Evolutionary conservation across 441 rosid genomes (phyloP).

Genomic region (Adansonia madagascariensis): DNA sequence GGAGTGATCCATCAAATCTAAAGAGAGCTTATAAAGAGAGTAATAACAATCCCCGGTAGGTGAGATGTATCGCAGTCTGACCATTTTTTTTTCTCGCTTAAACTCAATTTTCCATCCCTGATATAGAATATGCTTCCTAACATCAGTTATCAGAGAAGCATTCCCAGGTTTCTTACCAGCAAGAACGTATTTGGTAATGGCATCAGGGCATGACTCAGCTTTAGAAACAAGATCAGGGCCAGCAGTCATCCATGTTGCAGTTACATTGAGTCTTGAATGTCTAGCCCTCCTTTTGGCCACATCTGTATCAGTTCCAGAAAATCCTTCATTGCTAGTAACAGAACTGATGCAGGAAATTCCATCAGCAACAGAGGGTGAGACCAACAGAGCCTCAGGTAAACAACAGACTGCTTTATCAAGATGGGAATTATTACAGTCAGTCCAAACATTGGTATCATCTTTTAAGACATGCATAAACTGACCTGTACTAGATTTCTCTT

Average conservation of each 20-base stretch:
- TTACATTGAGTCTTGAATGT: slow-evolving; percentile 20
- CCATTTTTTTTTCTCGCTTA: slow-evolving; percentile 20
- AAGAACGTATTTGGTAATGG: slow-evolving; percentile 45
- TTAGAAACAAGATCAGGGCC: slow-evolving; percentile 45
- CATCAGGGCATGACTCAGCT: slow-evolving; percentile 56
- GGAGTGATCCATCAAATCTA: slow-evolving; percentile 32
- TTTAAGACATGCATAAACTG: slow-evolving; percentile 11
- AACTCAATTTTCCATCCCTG: slow-evolving; percentile 62
- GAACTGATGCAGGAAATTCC: slow-evolving; percentile 28
- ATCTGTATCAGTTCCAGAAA: slow-evolving; percentile 30
- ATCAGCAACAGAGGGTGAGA: slow-evolving; percentile 33
- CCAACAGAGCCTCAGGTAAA: slow-evolving; percentile 32
- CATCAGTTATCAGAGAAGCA: slow-evolving; percentile 27
- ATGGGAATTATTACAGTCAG: slow-evolving; percentile 18
- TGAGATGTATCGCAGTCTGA: slow-evolving; percentile 59
- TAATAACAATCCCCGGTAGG: slow-evolving; percentile 56
- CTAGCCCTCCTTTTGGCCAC: background rate
- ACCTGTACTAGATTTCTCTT: slow-evolving; percentile 26
- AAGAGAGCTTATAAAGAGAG: slow-evolving; percentile 62
- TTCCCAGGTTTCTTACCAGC: background rate
- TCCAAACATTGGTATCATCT: slow-evolving; percentile 20
- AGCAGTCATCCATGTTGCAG: slow-evolving; percentile 49
- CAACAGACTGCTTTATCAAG: slow-evolving; percentile 26
- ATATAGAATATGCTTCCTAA: slow-evolving; percentile 61
- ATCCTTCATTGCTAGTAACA: slow-evolving; percentile 27